Percentiles rank a stretch among this genome's conserved stretches.
These are phyloP conservation scores for Dioszegia crocea DNA, from an alignment of 768 basidiomycete species.

Conservation along the genomic window DNA sequence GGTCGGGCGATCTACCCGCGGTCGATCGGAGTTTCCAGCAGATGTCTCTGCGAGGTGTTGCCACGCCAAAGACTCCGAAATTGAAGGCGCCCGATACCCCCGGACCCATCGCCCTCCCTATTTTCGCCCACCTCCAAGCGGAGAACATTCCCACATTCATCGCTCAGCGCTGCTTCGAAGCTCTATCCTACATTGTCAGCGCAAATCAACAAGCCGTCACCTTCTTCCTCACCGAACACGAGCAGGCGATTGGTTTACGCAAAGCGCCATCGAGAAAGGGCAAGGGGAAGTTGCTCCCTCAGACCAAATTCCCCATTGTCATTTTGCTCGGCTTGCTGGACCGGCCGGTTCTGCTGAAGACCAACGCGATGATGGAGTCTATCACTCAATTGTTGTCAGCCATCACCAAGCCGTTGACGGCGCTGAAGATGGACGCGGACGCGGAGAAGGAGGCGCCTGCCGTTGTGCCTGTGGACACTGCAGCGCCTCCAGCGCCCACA, in stretches of 20 bases:
- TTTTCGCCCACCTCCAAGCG: slow-evolving; percentile 53
- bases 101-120: slow-evolving; percentile 47
- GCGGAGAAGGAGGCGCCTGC: background rate
- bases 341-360: slow-evolving; percentile 75
- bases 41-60: slow-evolving; percentile 64
- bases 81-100: slow-evolving; percentile 42
- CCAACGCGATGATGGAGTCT: slow-evolving; percentile 86
- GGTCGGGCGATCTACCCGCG: slow-evolving; percentile 81
- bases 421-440: background rate
- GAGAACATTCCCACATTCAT: slow-evolving; percentile 89
- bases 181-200: slow-evolving; percentile 77
- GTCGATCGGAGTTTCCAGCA: slow-evolving; percentile 93
- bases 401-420: slow-evolving; percentile 73
- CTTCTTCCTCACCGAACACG: slow-evolving; percentile 95
- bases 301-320: slow-evolving; percentile 86
- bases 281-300: slow-evolving; percentile 70
- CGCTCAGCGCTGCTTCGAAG: slow-evolving; percentile 90
- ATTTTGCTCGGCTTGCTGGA: slow-evolving; percentile 82
- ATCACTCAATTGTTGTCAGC: slow-evolving; percentile 81
- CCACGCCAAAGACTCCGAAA: slow-evolving; percentile 65
- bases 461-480: background rate
- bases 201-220: slow-evolving; percentile 77
- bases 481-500: background rate
- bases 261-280: slow-evolving; percentile 61
- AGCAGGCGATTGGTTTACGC: slow-evolving; percentile 68